Conservation (phyloP, 257 asterid genomes). For the Capsicum rhomboideum region DNA sequence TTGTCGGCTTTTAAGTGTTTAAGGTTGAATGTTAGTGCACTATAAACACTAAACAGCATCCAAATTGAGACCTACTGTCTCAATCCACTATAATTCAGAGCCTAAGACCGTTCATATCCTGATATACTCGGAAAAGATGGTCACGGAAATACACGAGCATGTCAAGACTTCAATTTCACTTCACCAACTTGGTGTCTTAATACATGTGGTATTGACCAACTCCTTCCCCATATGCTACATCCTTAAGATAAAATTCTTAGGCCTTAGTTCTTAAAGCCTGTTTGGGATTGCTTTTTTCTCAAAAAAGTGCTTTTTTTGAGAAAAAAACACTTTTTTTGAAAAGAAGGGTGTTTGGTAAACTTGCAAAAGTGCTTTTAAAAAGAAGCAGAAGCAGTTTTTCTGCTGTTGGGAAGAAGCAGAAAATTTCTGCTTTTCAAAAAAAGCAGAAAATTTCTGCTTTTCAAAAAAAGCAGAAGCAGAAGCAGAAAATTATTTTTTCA, state of each 20-base stretch:
- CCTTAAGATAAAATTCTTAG: background rate
- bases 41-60: background rate
- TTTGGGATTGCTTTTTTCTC: too few species aligned
- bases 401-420: too few species aligned
- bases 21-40: background rate
- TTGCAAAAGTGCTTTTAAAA: too few species aligned
- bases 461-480: too few species aligned
- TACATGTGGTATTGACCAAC: background rate
- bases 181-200: background rate
- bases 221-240: background rate
- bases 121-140: background rate
- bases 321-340: too few species aligned
- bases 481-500: too few species aligned
- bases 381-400: too few species aligned
- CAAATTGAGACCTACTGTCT: background rate
- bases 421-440: too few species aligned
- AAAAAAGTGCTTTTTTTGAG: too few species aligned
- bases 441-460: too few species aligned
- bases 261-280: too few species aligned
- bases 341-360: too few species aligned
- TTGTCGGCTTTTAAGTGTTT: background rate
- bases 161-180: background rate
- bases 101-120: background rate
- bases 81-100: background rate
- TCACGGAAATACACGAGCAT: background rate